A percentile compares a stretch with the other conserved stretches of the same genome.
These are phyloP conservation scores for Boletellus dicymbophilus DNA, from an alignment of 1,284 basidiomycete species.

Conservation along the genomic window DNA sequence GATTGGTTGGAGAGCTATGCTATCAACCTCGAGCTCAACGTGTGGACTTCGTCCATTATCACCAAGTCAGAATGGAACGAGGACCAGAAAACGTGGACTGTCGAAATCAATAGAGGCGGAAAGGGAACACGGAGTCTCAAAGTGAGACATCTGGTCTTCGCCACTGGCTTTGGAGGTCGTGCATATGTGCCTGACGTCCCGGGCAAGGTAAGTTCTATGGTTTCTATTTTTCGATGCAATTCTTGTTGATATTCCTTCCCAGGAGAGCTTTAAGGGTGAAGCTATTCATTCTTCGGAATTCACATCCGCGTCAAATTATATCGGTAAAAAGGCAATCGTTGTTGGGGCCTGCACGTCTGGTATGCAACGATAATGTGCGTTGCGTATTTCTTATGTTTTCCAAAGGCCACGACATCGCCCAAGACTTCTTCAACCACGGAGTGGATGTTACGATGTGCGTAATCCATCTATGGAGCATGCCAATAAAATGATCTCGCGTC, in stretches of 20 bases:
- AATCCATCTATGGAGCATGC: background rate
- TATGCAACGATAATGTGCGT: conserved; percentile 5
- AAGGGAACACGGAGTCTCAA: conserved; percentile 30
- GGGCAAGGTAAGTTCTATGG: conserved; percentile 15
- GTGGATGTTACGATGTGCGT: conserved; percentile 30
- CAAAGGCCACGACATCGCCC: conserved; percentile 28
- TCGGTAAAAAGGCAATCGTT: conserved; percentile 45
- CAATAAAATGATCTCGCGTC: conserved; percentile 1
- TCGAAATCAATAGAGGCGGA: conserved; percentile 32
- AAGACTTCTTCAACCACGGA: conserved; percentile 25
- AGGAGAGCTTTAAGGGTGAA: conserved; percentile 29
- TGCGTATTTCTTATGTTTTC: no score
- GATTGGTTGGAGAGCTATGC: conserved; percentile 65
- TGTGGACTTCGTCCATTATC: conserved; percentile 52
- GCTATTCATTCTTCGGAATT: conserved; percentile 41
- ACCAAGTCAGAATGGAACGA: conserved; percentile 39
- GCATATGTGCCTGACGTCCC: conserved; percentile 35
- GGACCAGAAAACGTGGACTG: conserved; percentile 36
- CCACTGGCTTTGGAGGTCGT: conserved; percentile 41
- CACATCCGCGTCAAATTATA: conserved; percentile 36
- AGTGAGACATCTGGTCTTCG: conserved; percentile 41
- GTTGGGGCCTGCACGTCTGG: conserved; percentile 46
- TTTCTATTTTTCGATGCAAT: background rate
- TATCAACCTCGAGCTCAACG: conserved; percentile 53
- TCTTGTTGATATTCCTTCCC: background rate